Evolutionary conservation across 148 eudicot species (phyloP).

Genomic region (Pouteria glomerata): DNA sequence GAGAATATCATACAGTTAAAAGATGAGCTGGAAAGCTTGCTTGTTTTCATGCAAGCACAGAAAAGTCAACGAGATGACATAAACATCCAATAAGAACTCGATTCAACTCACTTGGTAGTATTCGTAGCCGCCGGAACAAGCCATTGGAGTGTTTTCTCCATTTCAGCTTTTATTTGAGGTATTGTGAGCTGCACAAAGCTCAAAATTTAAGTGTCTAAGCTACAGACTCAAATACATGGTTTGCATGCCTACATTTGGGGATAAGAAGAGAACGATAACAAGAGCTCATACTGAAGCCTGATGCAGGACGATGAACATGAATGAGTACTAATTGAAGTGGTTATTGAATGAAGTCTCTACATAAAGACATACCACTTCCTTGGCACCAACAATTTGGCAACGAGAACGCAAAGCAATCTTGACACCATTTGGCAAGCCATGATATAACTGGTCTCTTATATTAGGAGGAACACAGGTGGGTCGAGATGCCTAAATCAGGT

Average conservation of each 20-base stretch:
- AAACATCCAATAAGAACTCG: not conserved
- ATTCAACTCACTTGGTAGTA: constrained; percentile 62
- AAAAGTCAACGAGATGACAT: not conserved
- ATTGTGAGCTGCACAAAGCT: constrained; percentile 54
- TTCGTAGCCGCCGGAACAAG: constrained; percentile 90
- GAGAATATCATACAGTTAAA: not conserved
- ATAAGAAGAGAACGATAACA: too few species aligned
- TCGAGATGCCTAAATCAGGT: constrained; percentile 59
- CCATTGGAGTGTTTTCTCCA: constrained; percentile 90
- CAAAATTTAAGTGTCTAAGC: too few species aligned
- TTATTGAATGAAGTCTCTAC: not conserved
- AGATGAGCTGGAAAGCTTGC: too few species aligned
- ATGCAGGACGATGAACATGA: not conserved
- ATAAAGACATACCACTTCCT: constrained; percentile 47
- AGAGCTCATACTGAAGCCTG: too few species aligned
- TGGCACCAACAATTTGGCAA: constrained; percentile 33
- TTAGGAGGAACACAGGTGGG: constrained; percentile 83
- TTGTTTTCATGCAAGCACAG: too few species aligned
- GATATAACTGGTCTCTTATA: constrained; percentile 75
- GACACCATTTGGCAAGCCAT: constrained; percentile 65
- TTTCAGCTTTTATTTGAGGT: constrained; percentile 83
- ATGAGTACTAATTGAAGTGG: not conserved
- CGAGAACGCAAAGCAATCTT: constrained; percentile 66
- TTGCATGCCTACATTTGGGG: not conserved
- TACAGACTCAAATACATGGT: constrained; percentile 5